Evolutionary conservation across 805 yeast genomes (phyloP).

Genomic region (Saccharomycopsis sp.): DNA sequence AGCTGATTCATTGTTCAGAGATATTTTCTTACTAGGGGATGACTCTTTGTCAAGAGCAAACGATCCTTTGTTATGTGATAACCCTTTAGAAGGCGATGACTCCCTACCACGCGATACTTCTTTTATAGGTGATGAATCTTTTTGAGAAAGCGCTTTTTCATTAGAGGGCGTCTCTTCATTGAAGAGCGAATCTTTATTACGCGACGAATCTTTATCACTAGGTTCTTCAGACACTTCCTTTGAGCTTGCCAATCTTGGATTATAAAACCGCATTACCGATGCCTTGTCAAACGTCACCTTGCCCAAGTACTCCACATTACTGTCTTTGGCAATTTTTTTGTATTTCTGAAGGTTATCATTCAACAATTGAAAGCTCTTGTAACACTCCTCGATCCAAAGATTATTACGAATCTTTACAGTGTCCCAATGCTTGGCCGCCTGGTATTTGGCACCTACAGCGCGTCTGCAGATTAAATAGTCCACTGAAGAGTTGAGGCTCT

Average conservation of each 20-base stretch:
- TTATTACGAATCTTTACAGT: conserved; percentile 60
- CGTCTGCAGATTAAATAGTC: conserved; percentile 68
- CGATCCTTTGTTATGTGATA: no score
- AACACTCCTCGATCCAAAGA: conserved; percentile 84
- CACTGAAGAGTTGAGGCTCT: conserved; percentile 53
- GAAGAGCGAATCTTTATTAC: neutral
- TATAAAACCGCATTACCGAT: conserved; percentile 12
- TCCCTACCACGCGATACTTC: no score
- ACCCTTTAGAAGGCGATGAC: no score
- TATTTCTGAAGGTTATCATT: conserved; percentile 44
- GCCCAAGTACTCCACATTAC: conserved; percentile 20
- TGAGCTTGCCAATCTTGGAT: conserved; percentile 8
- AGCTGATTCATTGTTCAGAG: no score
- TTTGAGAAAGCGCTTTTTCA: no score
- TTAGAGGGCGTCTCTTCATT: no score
- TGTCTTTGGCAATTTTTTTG: conserved; percentile 40
- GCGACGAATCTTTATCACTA: conserved; percentile 2
- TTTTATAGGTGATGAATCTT: no score
- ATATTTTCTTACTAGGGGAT: no score
- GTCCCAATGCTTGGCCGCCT: conserved; percentile 64
- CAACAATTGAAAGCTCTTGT: conserved; percentile 47
- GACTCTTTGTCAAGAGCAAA: no score
- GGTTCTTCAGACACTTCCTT: conserved; percentile 2
- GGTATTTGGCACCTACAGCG: conserved; percentile 65
- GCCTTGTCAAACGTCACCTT: conserved; percentile 6